These are phyloP conservation scores for Tuber magnatum DNA, from an alignment of 495 filamentous ascomycete genomes.

Conservation along the genomic window DNA sequence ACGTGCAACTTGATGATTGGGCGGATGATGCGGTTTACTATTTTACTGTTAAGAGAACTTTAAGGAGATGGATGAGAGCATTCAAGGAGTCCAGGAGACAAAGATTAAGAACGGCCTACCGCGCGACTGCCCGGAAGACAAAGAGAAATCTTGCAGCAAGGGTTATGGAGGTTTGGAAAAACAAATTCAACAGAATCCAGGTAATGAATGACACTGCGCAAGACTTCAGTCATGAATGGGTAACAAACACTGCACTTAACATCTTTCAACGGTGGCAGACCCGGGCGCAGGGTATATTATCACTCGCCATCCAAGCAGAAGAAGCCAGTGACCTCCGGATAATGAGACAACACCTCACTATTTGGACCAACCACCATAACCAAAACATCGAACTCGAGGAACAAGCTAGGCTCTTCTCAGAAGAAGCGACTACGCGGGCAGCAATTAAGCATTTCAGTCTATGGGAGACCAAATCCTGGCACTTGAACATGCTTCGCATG, in stretches of 20 bases:
- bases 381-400: constrained; percentile 12
- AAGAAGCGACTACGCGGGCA: constrained; percentile 16
- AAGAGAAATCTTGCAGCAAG: constrained; percentile 24
- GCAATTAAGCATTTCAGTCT: constrained; percentile 24
- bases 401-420: constrained; percentile 9
- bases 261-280: constrained; percentile 13
- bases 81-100: constrained; percentile 19
- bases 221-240: constrained; percentile 1
- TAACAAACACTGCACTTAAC: neutral
- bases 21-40: constrained; percentile 37
- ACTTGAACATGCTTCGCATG: constrained; percentile 20
- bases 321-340: constrained; percentile 14
- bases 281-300: constrained; percentile 1
- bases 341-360: constrained; percentile 4
- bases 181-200: constrained; percentile 13
- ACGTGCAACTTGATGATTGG: constrained; percentile 22
- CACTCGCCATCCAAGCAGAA: constrained; percentile 13
- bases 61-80: constrained; percentile 28
- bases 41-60: constrained; percentile 25
- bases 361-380: constrained; percentile 19
- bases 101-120: constrained; percentile 29
- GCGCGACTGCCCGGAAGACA: constrained; percentile 20
- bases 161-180: constrained; percentile 18
- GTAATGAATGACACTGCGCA: constrained; percentile 10
- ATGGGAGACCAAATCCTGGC: constrained; percentile 28